Base-by-base conservation (phyloP, 1,139 yeast species). In the Kodamaea sp. region DNA sequence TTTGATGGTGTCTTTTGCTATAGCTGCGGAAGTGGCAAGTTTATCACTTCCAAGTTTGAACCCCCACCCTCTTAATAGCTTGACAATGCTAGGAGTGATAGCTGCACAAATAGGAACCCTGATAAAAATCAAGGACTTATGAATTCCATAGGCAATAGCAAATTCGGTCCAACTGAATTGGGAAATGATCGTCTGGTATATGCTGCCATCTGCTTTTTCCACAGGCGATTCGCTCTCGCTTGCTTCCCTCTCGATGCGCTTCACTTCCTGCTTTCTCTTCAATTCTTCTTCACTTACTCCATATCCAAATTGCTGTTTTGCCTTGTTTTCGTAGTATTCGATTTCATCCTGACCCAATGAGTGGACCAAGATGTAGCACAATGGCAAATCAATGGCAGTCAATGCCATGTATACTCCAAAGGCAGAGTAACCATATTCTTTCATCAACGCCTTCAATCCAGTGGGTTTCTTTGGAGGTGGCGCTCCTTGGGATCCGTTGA, bases 91-190 rank as follows among this genome's bases (percentile, higher is more conserved):
- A 2, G 98, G 99, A 0, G 97, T 89, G 13, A 90, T 76, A 5
- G 96, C 96, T 0, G 97, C 97, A 1, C 97, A 83, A 26, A 89
- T 61, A 9, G 99, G 98, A 7, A 92, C 65, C 46, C 99, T 75
- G 27, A 88, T 73, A 46, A 92, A 78, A 9, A 83, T 75, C 43
- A 90, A 70, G 5, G 94, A 78, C 64, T 94, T 92, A 67, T 92
- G 98, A 34, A 92, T 68, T 4, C 96, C 96, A 57, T 92, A 92
- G 0, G 98, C 98, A 44, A 94, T 74, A 13, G 88, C 82, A 49
- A 88, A 79, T 58, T 92, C 97, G 2, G 76, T 66, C 73, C 72
- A 70, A 10, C 75, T 69, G 42, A 70, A 70, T 48, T 66, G 73
- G 7, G 63, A 47, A 54, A 77, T 60, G 20, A 84, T 26, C 22